These are phyloP conservation scores for Pisolithus microcarpus DNA, from an alignment of 768 basidiomycete species.

Conservation along the genomic window DNA sequence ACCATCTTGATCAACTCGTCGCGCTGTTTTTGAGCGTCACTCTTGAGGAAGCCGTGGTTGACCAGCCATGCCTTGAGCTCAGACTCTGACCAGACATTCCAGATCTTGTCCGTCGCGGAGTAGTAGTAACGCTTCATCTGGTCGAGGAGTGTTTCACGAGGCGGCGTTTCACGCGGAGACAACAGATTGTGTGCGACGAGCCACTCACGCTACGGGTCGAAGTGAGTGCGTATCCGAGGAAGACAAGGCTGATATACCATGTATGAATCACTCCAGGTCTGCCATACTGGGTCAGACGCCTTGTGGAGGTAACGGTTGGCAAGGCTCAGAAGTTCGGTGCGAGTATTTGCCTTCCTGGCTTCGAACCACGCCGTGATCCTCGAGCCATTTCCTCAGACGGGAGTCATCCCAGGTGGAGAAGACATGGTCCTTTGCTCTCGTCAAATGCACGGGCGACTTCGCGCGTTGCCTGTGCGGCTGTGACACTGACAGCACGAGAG, in stretches of 20 bases:
- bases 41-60: conserved; percentile 64
- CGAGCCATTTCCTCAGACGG: conserved; percentile 62
- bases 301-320: conserved; percentile 65
- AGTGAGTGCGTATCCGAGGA: background rate
- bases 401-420: conserved; percentile 88
- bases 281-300: conserved; percentile 60
- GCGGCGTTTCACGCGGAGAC: conserved; percentile 46
- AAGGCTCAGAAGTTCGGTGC: conserved; percentile 59
- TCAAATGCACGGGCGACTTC: conserved; percentile 49
- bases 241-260: conserved; percentile 41
- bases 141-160: conserved; percentile 48
- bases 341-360: conserved; percentile 45
- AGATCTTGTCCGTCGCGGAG: conserved; percentile 44
- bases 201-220: conserved; percentile 60
- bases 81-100: conserved; percentile 69
- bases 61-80: conserved; percentile 77
- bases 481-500: conserved; percentile 33
- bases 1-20: conserved; percentile 77
- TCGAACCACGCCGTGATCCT: conserved; percentile 67
- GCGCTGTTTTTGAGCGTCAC: conserved; percentile 53
- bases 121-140: conserved; percentile 82
- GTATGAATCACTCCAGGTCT: conserved; percentile 82
- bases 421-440: conserved; percentile 75
- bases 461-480: conserved; percentile 47
- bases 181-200: conserved; percentile 72